Conservation (phyloP, 768 basidiomycete species). For the Trichaptum fuscoviolaceum region DNA sequence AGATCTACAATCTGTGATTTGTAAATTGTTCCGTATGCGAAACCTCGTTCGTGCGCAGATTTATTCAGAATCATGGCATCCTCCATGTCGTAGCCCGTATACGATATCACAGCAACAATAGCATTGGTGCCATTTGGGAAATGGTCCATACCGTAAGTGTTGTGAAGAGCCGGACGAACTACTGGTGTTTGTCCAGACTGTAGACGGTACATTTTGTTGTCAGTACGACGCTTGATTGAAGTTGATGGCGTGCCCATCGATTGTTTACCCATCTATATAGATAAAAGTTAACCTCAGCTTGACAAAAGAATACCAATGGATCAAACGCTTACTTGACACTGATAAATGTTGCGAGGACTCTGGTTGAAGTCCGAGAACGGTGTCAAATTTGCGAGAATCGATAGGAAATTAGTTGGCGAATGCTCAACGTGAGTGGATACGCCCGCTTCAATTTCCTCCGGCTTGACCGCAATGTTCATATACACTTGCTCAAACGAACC, state of each 20-base stretch:
- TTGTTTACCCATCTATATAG: slow-evolving; percentile 96
- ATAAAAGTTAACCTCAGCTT: not conserved
- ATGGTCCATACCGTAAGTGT: slow-evolving; percentile 95
- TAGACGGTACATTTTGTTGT: slow-evolving; percentile 96
- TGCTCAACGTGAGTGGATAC: slow-evolving; percentile 91
- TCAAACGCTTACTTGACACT: slow-evolving; percentile 66
- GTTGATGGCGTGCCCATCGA: slow-evolving; percentile 99
- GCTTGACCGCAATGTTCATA: slow-evolving; percentile 94
- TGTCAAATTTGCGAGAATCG: slow-evolving; percentile 94
- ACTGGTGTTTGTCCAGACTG: slow-evolving; percentile 94
- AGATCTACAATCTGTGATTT: slow-evolving; percentile 92
- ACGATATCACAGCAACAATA: slow-evolving; percentile 98
- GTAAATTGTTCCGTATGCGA: slow-evolving; percentile 94
- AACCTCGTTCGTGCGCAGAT: slow-evolving; percentile 96
- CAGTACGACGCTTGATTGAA: slow-evolving; percentile 84
- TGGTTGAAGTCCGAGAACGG: slow-evolving; percentile 99
- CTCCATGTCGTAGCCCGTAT: slow-evolving; percentile 99
- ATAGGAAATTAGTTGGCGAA: slow-evolving; percentile 90
- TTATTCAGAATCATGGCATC: slow-evolving; percentile 99
- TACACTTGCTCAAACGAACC: slow-evolving; percentile 99
- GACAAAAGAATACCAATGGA: not conserved
- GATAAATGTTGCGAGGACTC: slow-evolving; percentile 89
- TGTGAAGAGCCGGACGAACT: slow-evolving; percentile 87
- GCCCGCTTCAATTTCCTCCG: slow-evolving; percentile 72
- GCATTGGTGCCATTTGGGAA: slow-evolving; percentile 99